These are phyloP conservation scores for Trichophyton verrucosum DNA, from an alignment of 2,329 filamentous ascomycete genomes.

Conservation along the genomic window DNA sequence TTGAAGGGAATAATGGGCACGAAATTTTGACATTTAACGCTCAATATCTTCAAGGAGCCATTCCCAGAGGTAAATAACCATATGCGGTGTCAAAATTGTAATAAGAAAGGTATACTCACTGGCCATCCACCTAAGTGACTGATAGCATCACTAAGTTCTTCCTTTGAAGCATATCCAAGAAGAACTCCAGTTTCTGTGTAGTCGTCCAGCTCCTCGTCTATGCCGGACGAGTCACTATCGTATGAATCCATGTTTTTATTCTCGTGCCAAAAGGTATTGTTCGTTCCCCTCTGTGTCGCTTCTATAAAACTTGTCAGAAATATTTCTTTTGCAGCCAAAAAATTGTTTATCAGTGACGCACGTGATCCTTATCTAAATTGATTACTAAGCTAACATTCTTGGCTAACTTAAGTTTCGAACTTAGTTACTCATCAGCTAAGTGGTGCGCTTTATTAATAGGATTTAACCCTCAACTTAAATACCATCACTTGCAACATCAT, in stretches of 20 bases:
- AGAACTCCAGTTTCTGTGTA: slow-evolving; percentile 62
- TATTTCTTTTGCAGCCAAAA: background rate
- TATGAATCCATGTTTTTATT: slow-evolving; percentile 44
- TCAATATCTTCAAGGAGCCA: background rate
- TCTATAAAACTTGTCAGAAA: background rate
- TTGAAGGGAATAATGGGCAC: background rate
- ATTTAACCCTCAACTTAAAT: too few relatives aligned
- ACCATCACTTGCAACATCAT: too few relatives aligned
- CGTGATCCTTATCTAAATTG: background rate
- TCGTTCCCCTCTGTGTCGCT: background rate
- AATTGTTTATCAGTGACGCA: slow-evolving; percentile 5
- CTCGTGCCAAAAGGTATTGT: background rate
- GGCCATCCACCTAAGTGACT: slow-evolving; percentile 80
- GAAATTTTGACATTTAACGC: background rate
- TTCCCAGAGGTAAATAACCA: background rate
- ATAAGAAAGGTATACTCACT: slow-evolving; percentile 42
- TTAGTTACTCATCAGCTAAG: too few relatives aligned
- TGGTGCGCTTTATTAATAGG: too few relatives aligned
- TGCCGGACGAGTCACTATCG: slow-evolving; percentile 71
- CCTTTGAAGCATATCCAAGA: slow-evolving; percentile 75
- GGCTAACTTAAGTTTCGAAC: too few relatives aligned
- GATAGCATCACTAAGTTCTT: slow-evolving; percentile 66
- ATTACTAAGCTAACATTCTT: too few relatives aligned
- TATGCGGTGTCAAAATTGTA: background rate
- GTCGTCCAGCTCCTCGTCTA: slow-evolving; percentile 42